Conservation (phyloP, 148 eudicot species). For the Vaccinium vitisidaea region DNA sequence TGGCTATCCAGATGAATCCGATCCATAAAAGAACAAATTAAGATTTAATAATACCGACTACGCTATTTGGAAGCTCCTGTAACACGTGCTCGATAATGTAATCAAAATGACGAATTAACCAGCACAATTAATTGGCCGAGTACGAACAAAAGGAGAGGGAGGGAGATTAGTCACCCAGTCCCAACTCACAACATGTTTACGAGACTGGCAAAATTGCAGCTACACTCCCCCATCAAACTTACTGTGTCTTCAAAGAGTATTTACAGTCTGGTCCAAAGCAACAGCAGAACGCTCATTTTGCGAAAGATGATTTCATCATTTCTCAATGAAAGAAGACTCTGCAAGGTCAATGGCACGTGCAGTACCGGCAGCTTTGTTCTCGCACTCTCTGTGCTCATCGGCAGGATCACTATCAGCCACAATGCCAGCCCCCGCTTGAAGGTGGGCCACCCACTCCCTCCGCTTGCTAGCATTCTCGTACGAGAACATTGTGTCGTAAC, state of each 20-base stretch:
- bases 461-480: conserved; percentile 59
- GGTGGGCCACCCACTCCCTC: conserved; percentile 92
- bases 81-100: too few species aligned
- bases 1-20: background rate
- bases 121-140: background rate
- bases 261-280: background rate
- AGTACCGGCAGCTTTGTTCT: conserved; percentile 92
- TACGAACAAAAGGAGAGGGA: background rate
- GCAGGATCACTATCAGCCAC: conserved; percentile 92
- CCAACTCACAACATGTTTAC: background rate
- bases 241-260: background rate
- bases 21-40: background rate
- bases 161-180: background rate
- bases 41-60: too few species aligned
- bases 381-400: conserved; percentile 95
- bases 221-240: background rate
- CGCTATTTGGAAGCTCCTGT: too few species aligned
- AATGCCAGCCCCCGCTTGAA: conserved; percentile 96
- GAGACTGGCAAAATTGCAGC: too few species aligned
- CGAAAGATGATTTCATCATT: conserved; percentile 15
- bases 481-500: conserved; percentile 88
- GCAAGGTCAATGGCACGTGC: conserved; percentile 97
- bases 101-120: background rate
- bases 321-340: conserved; percentile 79
- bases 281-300: background rate